Conservation (phyloP, 2,329 filamentous ascomycete genomes). For the Clonostachys sp. region DNA sequence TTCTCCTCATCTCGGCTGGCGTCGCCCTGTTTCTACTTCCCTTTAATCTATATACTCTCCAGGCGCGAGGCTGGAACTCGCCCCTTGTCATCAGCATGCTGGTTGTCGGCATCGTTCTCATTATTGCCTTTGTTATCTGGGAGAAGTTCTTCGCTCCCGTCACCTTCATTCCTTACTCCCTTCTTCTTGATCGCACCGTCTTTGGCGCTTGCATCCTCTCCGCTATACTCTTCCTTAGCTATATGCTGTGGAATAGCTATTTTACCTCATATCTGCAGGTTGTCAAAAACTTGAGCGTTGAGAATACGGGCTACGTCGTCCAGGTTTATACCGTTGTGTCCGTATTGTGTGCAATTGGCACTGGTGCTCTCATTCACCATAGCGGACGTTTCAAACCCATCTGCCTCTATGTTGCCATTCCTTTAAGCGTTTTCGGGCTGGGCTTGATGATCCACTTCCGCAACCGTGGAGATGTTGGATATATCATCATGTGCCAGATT, state of each 20-base stretch:
- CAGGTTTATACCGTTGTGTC: slow-evolving; percentile 31
- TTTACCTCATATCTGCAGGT: slow-evolving; percentile 33
- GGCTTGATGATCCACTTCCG: slow-evolving; percentile 58
- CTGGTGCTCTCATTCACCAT: slow-evolving; percentile 28
- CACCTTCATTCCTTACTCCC: slow-evolving; percentile 28
- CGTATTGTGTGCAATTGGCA: slow-evolving; percentile 22
- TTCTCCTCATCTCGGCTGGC: slow-evolving; percentile 55
- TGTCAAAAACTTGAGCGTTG: slow-evolving; percentile 26
- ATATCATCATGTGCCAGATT: slow-evolving; percentile 57
- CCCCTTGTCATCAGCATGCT: slow-evolving; percentile 48
- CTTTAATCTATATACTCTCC: slow-evolving; percentile 50
- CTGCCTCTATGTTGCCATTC: slow-evolving; percentile 39
- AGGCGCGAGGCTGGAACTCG: slow-evolving; percentile 36
- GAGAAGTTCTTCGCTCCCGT: slow-evolving; percentile 31
- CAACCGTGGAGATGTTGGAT: slow-evolving; percentile 40
- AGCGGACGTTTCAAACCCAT: slow-evolving; percentile 45
- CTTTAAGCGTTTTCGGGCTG: slow-evolving; percentile 50
- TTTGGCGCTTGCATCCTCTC: slow-evolving; percentile 29
- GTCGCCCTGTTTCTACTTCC: slow-evolving; percentile 66
- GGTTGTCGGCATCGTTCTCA: slow-evolving; percentile 44
- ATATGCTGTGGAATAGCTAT: slow-evolving; percentile 28
- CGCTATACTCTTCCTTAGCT: slow-evolving; percentile 26
- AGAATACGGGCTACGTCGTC: slow-evolving; percentile 27
- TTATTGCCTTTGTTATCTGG: slow-evolving; percentile 29
- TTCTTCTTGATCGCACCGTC: slow-evolving; percentile 29